A percentile compares a stretch with the other conserved stretches of the same genome.
phyloP scores from a whole-genome alignment of 441 rosid species.

The Viola pubescens region DNA sequence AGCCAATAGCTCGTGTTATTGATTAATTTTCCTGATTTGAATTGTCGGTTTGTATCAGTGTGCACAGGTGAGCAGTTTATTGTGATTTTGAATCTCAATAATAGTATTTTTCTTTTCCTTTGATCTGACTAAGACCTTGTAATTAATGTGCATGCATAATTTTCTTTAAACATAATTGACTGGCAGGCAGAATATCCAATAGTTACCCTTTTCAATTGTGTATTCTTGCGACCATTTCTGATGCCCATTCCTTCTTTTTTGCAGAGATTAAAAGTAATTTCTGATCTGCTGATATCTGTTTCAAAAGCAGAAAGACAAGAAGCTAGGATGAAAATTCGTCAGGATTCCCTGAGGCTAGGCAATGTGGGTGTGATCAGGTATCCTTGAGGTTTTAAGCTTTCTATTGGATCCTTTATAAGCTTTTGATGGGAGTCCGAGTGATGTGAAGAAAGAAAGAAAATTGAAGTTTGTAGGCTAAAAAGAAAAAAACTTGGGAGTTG shows the following conservation, averaged over 20 bases:
- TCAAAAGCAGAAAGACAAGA: constrained; percentile 97
- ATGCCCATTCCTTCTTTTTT: constrained; percentile 4
- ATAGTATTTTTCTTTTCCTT: neutral
- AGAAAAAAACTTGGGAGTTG: neutral
- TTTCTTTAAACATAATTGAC: constrained; percentile 5
- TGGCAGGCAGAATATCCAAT: constrained; percentile 3
- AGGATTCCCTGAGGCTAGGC: constrained; percentile 95
- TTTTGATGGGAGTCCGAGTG: constrained; percentile 5
- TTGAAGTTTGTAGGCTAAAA: too few species aligned
- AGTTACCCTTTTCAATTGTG: neutral
- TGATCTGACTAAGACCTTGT: neutral
- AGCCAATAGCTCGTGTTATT: neutral
- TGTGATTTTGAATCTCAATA: neutral
- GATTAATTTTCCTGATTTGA: neutral
- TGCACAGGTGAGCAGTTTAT: neutral
- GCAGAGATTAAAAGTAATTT: constrained; percentile 86
- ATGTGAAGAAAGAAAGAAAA: constrained; percentile 6
- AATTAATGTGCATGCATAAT: constrained; percentile 11
- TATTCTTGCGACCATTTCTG: neutral
- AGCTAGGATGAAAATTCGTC: constrained; percentile 91
- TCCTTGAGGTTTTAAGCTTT: constrained; percentile 11
- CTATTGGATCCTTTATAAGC: neutral
- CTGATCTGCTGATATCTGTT: constrained; percentile 91
- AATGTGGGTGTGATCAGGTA: constrained; percentile 96
- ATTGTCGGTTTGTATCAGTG: neutral